Percentiles rank a stretch among this genome's conserved stretches.
Evolutionary conservation across 345 rosid genomes (phyloP).

Genomic region (Gossypium australe): DNA sequence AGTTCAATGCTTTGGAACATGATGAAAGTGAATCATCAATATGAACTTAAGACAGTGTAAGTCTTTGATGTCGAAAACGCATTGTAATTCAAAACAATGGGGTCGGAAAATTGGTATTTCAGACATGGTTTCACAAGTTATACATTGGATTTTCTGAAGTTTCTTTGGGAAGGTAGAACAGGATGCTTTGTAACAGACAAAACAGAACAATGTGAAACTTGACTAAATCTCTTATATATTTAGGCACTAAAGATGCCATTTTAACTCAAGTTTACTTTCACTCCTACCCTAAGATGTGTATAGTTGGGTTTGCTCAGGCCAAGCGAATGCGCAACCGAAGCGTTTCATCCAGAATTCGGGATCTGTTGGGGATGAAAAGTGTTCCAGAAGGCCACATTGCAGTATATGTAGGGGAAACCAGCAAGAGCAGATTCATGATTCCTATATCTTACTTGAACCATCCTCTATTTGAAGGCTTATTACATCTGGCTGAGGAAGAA

Average conservation of each 20-base stretch:
- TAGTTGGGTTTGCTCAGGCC: constrained; percentile 51
- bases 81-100: background rate
- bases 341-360: constrained; percentile 15
- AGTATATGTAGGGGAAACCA: constrained; percentile 48
- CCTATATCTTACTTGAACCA: constrained; percentile 55
- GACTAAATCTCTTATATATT: too few relatives aligned
- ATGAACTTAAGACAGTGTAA: background rate
- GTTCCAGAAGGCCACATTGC: constrained; percentile 46
- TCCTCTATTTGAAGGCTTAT: too few relatives aligned
- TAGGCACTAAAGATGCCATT: too few relatives aligned
- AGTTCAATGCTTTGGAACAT: constrained; percentile 1
- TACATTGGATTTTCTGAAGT: background rate
- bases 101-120: background rate
- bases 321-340: constrained; percentile 41
- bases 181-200: background rate
- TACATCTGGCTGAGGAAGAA: too few relatives aligned
- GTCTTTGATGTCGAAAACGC: background rate
- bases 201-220: background rate
- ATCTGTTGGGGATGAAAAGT: constrained; percentile 39
- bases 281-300: constrained; percentile 33
- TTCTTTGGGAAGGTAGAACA: background rate
- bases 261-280: background rate
- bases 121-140: background rate
- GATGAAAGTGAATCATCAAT: background rate
- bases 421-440: constrained; percentile 45